Evolutionary conservation across 768 basidiomycete species (phyloP), one percentile per base, ranked within the genome.

Genomic region (Leccinum rimulosum): DNA sequence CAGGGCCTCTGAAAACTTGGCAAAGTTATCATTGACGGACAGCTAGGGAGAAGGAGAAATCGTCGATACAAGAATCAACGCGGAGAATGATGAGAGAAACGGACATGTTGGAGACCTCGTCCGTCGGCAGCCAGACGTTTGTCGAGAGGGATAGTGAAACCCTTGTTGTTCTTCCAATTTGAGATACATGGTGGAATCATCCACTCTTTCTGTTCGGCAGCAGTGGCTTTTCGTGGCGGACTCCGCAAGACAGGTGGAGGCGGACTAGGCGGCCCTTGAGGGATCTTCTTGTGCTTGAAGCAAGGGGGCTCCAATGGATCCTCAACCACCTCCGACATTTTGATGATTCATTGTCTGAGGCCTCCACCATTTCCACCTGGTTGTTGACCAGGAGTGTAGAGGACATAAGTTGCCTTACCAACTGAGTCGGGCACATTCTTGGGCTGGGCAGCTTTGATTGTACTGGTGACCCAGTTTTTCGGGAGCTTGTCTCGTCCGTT

Each of bases 111-210:
- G 35, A 99, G 81, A 59, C 97, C 97, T 65, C 96, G 84, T n/a
- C 96, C 96, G 73, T 98, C 97, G 4, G 97, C 96, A 40, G 97
- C 97, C 55, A 99, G 79, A 63, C 96, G 91, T 77, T 99, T 98
- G 72, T 98, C 97, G 35, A 98, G 82, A 38, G 97, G 96, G 68
- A 98, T 98, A 2, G 97, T 98, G 73, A 95, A 99, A 83, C 97
- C 97, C 76, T 98, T 99, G 86, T 98, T 98, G 80, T 99, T 99
- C 80, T 99, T 99, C 97, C 97, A 99, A 76, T 99, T 99, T 28
- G 93, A 96, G 60, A 99, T 98, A 74, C 95, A 98, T n/a, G 97
- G 97, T 17, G 97, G 97, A 58, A 99, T 98, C 95, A 98, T 97
- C 97, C 97, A 98, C 69, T 98, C 97, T 77, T 98, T 99, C 77